These are phyloP conservation scores for Cyclocybe cylindracea DNA, from an alignment of 768 basidiomycete genomes.

Conservation along the genomic window DNA sequence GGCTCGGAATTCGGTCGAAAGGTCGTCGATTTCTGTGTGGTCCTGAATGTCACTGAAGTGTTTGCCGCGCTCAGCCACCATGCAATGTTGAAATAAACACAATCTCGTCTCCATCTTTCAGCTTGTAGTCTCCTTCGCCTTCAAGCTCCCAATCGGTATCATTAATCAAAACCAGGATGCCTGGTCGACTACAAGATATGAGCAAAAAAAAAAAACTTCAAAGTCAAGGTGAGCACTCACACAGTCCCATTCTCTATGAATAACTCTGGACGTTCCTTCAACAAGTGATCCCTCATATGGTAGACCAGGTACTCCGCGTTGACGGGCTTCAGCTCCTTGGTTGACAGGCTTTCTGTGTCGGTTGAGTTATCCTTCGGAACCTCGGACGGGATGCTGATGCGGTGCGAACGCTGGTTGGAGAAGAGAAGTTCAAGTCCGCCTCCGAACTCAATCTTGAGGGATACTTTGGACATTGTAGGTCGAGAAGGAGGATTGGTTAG, in stretches of 20 bases:
- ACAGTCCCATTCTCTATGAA: slow-evolving; percentile 88
- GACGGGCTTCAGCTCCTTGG: slow-evolving; percentile 39
- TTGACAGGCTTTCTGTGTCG: slow-evolving; percentile 6
- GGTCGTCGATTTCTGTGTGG: no score
- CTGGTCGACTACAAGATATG: slow-evolving; percentile 70
- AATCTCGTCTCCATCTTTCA: slow-evolving; percentile 82
- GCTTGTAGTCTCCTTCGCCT: slow-evolving; percentile 83
- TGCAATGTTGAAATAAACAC: slow-evolving; percentile 97
- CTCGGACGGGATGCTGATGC: slow-evolving; percentile 50
- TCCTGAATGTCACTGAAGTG: neutral
- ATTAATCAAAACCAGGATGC: slow-evolving; percentile 95
- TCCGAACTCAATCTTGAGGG: slow-evolving; percentile 73
- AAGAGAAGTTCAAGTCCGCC: slow-evolving; percentile 90
- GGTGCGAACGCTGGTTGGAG: slow-evolving; percentile 63
- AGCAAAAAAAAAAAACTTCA: neutral
- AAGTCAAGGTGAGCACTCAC: slow-evolving; percentile 45
- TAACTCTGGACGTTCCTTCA: slow-evolving; percentile 85
- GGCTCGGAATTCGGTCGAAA: no score
- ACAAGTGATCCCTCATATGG: slow-evolving; percentile 72
- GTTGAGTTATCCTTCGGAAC: slow-evolving; percentile 41
- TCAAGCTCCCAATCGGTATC: slow-evolving; percentile 98
- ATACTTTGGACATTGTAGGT: slow-evolving; percentile 22
- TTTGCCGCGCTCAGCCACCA: slow-evolving; percentile 59
- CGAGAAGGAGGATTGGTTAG: neutral
- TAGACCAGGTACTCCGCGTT: slow-evolving; percentile 79